Base-by-base conservation (phyloP, 2,329 filamentous ascomycete species). In the Scedosporium dehoogii region DNA sequence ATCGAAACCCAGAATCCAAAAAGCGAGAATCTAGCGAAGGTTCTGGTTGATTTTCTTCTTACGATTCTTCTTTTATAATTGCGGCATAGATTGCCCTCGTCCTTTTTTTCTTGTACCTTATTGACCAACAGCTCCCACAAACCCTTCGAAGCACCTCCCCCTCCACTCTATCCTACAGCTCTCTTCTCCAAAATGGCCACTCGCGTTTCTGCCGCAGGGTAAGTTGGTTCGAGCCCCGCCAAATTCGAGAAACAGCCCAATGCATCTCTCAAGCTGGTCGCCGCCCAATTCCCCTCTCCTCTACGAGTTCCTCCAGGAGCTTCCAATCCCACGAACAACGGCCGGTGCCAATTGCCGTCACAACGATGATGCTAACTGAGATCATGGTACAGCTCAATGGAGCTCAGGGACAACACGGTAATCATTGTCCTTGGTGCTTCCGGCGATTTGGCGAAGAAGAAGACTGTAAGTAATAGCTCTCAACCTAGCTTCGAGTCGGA, bases 361-460 rank as follows among this genome's bases (percentile, higher is more conserved):
- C 23, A 12, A 57, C 12, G 12, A 27, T 12, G 53, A 33, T 56
- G 23, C 48, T 61, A 18, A 61, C 60, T 38, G 33, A 29, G 25
- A 27, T 56, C 18, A 29, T 41, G 27, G 42, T 42, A 44, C 75
- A 96, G 91, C 73, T 87, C 85, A 72, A 83, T 96, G 78, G 94
- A 99, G 85, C 88, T 99, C 73, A 99, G 97, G 84, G 91, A 97
- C 73, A 96, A 99, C 84, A 99, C 94, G 68, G 85, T 92, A 73
- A 96, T 99, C 72, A 85, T 99, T 71, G 94, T 99, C 71, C 87
- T 99, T 69, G 94, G 94, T 72, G 94, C 94, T 68, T 99, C 94
- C 61, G 94, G 94, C 72, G 94, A 99, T 82, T 81, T 99, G 69
- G 94, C 94, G 60, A 99, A 99, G 85, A 99, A 99, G 88, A 99